Evolutionary conservation across 2,329 filamentous ascomycete species (phyloP).

Genomic region (Cercospora sp.): DNA sequence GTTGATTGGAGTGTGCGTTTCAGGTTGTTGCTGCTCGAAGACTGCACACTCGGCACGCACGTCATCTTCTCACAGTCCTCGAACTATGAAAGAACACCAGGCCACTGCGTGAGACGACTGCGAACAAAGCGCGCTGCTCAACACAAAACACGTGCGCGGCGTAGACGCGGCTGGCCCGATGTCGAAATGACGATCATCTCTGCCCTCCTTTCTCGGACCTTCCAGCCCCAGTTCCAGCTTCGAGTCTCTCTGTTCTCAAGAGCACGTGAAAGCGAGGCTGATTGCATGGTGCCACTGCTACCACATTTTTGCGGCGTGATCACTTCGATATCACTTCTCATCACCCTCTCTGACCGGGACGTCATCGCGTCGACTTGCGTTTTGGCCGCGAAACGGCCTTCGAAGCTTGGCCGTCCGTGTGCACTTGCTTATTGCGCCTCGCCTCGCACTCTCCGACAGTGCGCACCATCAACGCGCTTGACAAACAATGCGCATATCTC

Average conservation of each 20-base stretch:
- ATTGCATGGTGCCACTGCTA: not conserved
- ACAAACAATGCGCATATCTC: not conserved
- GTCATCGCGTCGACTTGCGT: not conserved
- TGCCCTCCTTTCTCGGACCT: not conserved
- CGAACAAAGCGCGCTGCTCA: not conserved
- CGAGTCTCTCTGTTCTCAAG: not conserved
- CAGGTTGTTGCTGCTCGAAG: not conserved
- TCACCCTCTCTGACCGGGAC: not conserved
- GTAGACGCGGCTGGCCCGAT: not conserved
- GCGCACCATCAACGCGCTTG: not conserved
- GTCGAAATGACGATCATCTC: constrained; percentile 3
- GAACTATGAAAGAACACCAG: not conserved
- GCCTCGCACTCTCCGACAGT: not conserved
- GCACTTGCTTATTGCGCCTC: not conserved
- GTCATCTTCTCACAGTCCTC: not conserved
- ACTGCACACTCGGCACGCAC: not conserved
- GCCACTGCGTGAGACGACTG: not conserved
- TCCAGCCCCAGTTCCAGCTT: not conserved
- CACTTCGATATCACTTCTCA: not conserved
- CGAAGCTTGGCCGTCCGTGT: not conserved
- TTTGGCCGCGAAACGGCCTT: not conserved
- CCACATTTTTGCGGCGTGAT: not conserved
- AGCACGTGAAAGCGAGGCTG: not conserved
- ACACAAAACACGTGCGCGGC: not conserved
- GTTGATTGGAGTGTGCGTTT: not conserved